Evolutionary conservation across 1,284 basidiomycete species (phyloP), one percentile per base, ranked within the genome.

Genomic region (Bothia castanella): DNA sequence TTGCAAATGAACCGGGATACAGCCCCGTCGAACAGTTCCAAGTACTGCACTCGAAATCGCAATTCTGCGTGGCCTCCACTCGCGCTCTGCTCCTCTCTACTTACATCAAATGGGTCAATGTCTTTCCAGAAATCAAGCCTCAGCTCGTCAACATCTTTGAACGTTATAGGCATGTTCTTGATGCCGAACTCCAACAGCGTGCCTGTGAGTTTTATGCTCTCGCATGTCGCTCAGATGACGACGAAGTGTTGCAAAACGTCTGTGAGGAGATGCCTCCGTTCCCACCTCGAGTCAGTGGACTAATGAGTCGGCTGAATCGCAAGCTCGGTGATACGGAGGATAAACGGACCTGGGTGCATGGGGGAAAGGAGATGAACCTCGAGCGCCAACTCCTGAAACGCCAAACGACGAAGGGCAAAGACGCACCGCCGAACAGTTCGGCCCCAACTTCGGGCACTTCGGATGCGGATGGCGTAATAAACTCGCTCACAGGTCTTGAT

Each of bases 241-340:
- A 98, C 63, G 94, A 95, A 61, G 77, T 98, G 36, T 74, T 99
- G 47, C 91, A 95, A 66, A 89, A 90, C 51, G 85, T 99, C 13
- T 98, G 95, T 70, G 97, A 98, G 67, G 97, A 99, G 72, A 99
- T 99, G 87, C 97, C 97, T 7, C 92, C 96, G 1, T 99, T 97
- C 78, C 92, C 95, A 2, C 90, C 97, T 50, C 85, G 95, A 45
- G 90, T 93, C 58, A 97, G 92, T 53, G 87, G 95, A 8, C 77
- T 99, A 16, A 74, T 97, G 36, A 88, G 81, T 51, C 80, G 93
- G 34, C 72, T 98, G 36, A 91, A 96, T 63, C 85, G 84, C 61
- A 95, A 95, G 66, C 87, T 92, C 36, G 87, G 87, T 5, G 89
- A 94, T 61, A 89, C 89, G 12, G 90, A 90, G 58, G 94, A 97